Conservation (phyloP, 2,329 filamentous ascomycete genomes). For the Botrytis paeoniae region DNA sequence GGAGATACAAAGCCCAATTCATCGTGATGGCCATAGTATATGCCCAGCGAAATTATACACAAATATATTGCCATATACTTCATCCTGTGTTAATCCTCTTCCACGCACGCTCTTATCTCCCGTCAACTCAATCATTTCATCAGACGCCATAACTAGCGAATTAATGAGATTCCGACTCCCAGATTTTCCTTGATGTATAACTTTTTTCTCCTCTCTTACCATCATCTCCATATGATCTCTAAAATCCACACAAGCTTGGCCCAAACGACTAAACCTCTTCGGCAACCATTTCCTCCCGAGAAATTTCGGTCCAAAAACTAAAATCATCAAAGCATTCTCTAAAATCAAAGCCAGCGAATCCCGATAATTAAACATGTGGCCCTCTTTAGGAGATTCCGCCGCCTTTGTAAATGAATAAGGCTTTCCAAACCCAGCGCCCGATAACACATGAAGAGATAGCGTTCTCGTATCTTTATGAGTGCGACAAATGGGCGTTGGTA, state of each 20-base stretch:
- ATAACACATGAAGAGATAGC: neutral
- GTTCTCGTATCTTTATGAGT: neutral
- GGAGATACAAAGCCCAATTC: constrained; percentile 30
- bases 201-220: neutral
- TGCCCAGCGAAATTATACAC: constrained; percentile 37
- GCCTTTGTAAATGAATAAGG: neutral
- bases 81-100: constrained; percentile 36
- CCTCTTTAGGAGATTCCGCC: neutral
- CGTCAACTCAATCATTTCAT: neutral
- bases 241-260: neutral
- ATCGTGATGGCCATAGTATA: constrained; percentile 36
- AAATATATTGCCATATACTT: constrained; percentile 39
- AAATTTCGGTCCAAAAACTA: neutral
- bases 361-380: neutral
- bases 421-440: neutral
- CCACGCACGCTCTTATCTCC: neutral
- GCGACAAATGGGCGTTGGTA: neutral
- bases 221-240: neutral
- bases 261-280: neutral
- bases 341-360: neutral
- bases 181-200: neutral
- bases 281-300: neutral
- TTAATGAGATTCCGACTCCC: neutral
- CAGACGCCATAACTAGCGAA: neutral
- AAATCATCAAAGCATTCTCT: neutral